Base-by-base conservation (phyloP, 306 rosid species). In the Purshia tridentata region DNA sequence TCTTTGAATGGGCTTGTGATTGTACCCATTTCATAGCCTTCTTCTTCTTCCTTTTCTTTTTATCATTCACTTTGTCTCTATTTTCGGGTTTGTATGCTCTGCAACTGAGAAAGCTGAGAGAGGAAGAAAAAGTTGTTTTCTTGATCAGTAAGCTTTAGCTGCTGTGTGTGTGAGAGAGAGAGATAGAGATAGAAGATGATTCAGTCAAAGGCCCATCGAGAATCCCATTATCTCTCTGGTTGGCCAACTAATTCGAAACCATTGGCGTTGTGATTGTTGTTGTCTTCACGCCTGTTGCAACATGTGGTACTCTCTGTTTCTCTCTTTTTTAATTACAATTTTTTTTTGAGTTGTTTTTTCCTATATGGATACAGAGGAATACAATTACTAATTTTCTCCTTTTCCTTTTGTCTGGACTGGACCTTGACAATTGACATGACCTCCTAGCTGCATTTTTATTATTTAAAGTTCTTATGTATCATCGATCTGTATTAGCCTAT, bases 1-100 rank as follows among this genome's bases (percentile, higher is more conserved):
- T 83, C 88, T 86, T 87, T 92, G 77, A 82, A 75, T 47, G 80
- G 79, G 76, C 46, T 86, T 53, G 81, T 46, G 23, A 53, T 48
- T 49, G 68, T 44, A 3, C 81, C 83, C 93, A 89, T 89, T 71
- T 80, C 77, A 46, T 67, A 44, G 1, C 10, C 13, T 68, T 15
- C 73, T 80, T 44, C 64, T 6, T n/a, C n/a, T n/a, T n/a, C n/a
- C n/a, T n/a, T n/a, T 44, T 42, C 47, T 50, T 11, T 42, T 68
- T 10, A 50, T 56, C 37, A 22, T 3, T 9, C 16, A 1, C 22
- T 8, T 0, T 15, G 54, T 13, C n/a, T 50, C 12, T 23, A 48
- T 56, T 69, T 52, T 77, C 22, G 47, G 66, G 47, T 7, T 5
- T 9, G 76, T 3, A n/a, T 57, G 2, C 70, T 13, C 35, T 23